Base-by-base conservation (phyloP, 441 rosid genomes). In the Croton setiger region DNA sequence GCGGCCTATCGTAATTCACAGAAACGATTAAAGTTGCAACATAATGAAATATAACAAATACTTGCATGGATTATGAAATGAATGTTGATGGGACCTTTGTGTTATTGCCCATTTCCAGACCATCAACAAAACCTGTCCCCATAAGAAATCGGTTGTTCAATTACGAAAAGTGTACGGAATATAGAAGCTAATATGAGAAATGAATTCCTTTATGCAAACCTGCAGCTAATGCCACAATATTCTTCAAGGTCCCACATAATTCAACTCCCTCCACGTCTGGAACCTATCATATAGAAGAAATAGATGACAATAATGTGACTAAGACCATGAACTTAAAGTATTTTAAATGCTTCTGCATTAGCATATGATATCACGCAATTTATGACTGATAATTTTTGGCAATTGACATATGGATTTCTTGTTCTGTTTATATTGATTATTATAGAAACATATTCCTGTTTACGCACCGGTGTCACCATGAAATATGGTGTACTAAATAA, bases 251-350 rank as follows among this genome's bases (percentile, higher is more conserved):
- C 61, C 97, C 99, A 74, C 98, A 95, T 60, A 89, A 73, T 78
- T 90, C 97, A 41, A 95, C 97, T 67, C 99, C 99, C 84, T 88
- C 98, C 44, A 95, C 96, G 71, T 95, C 98, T 72, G 84, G 91
- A 49, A 90, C 92, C 98, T 95, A 62, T 52, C 41, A 17, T 31
- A 37, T 44, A 75, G 73, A 44, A 75, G 7, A 45, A 41, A 17
- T 54, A 35, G 45, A 33, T 39, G 15, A 21, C 41, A 63, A n/a
- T 36, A 44, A 27, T 31, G 7, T 44, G 65, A 23, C n/a, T 72
- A 48, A 36, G 17, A 33, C n/a, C 65, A 48, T 60, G 3, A 21
- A 15, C 36, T 4, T 37, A 37, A 37, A 37, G 4, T 1, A 0
- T 37, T 64, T 33, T 1, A n/a, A 61, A 27, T 21, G 20, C 45